phyloP scores from a whole-genome alignment of 1,139 yeast genomes.

The Pichia sp. region DNA sequence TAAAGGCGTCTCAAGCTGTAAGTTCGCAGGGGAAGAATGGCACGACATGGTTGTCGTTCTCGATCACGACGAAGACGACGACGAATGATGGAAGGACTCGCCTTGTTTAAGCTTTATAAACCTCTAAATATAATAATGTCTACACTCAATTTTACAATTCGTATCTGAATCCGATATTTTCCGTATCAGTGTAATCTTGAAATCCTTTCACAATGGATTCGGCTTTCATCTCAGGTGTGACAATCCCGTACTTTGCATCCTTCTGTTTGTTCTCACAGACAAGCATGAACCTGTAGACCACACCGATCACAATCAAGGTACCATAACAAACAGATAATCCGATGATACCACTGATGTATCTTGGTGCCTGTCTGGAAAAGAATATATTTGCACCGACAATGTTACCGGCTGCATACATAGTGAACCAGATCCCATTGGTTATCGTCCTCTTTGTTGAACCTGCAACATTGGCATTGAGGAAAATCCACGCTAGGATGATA shows the following conservation, averaged over 20 bases:
- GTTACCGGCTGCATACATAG: conserved; percentile 61
- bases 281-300: conserved; percentile 5
- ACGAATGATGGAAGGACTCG: conserved; percentile 7
- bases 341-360: conserved; percentile 22
- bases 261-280: conserved; percentile 8
- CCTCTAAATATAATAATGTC: too few species aligned
- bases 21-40: conserved; percentile 64
- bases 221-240: conserved; percentile 4
- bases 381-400: conserved; percentile 55
- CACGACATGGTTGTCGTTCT: conserved; percentile 62
- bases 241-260: conserved; percentile 1
- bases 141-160: conserved; percentile 2
- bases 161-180: conserved; percentile 8
- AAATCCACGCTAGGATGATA: conserved; percentile 31
- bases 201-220: conserved; percentile 7
- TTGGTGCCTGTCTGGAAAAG: conserved; percentile 41
- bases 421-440: conserved; percentile 54
- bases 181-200: conserved; percentile 8
- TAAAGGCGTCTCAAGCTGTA: conserved; percentile 58
- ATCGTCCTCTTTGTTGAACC: conserved; percentile 45
- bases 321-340: conserved; percentile 7
- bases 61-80: conserved; percentile 56
- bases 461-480: conserved; percentile 49
- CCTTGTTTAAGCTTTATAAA: too few species aligned
- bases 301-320: conserved; percentile 7